Evolutionary conservation across 2,329 filamentous ascomycete genomes (phyloP).

Genomic region (Paraconiothyrium brasiliense): DNA sequence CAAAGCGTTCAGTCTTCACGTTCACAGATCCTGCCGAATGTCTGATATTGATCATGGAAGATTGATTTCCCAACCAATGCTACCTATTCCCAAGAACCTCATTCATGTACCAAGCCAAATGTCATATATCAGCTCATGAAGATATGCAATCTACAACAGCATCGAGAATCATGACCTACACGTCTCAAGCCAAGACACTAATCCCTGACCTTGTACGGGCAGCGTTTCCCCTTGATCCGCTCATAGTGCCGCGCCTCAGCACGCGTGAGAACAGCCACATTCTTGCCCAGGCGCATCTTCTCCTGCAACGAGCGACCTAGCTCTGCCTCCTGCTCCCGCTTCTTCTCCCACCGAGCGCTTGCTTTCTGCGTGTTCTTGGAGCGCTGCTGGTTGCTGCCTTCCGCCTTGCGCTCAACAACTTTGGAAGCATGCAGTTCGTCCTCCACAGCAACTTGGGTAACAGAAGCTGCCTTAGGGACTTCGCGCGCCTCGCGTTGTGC

Average conservation of each 20-base stretch:
- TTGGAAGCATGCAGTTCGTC: not conserved
- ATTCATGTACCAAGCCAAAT: too few species aligned
- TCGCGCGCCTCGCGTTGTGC: not conserved
- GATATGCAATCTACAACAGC: too few species aligned
- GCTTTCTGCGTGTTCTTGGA: not conserved
- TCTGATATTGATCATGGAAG: too few species aligned
- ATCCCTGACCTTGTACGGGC: conserved; percentile 1
- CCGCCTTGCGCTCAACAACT: not conserved
- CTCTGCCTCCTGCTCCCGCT: conserved; percentile 4
- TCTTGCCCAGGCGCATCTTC: conserved; percentile 9
- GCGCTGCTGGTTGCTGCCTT: not conserved
- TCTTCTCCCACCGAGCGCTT: not conserved
- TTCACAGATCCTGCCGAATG: too few species aligned
- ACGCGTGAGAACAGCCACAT: conserved; percentile 5
- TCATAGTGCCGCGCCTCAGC: conserved; percentile 12
- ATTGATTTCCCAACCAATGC: too few species aligned
- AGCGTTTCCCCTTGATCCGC: conserved; percentile 8
- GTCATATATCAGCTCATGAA: too few species aligned
- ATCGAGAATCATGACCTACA: too few species aligned
- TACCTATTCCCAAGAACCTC: too few species aligned
- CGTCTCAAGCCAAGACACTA: not conserved
- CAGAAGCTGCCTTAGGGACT: not conserved
- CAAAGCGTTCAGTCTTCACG: too few species aligned
- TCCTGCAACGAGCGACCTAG: conserved; percentile 2
- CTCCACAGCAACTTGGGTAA: not conserved